Evolutionary conservation across 2,329 filamentous ascomycete genomes (phyloP), one percentile per base, ranked within the genome.

Genomic region (Rutstroemia sp.): DNA sequence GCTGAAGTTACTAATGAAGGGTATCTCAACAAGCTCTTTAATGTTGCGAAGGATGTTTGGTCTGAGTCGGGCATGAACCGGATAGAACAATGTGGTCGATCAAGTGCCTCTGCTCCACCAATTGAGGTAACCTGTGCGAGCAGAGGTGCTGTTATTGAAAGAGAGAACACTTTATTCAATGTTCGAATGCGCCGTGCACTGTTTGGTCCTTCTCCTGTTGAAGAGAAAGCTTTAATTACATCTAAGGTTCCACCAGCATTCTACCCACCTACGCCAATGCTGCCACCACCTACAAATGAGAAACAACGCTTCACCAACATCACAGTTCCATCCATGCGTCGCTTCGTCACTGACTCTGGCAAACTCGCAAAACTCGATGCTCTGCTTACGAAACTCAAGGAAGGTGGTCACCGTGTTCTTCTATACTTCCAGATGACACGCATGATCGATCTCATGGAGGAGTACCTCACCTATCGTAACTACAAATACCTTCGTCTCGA

Each of bases 401-500:
- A 90, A 60, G 89, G 88, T 61, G 88, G 88, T 38, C 94, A 99
- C 66, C 91, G 94, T 68, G 94, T 99, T 21, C 78, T 99, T 54
- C 78, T 99, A 19, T 99, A 99, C 79, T 99, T 99, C 88, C 94
- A 99, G 78, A 99, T 99, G 94, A 99, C 94, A 4, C 88, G 89
- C 69, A 99, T 99, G 94, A 97, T 99, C 69, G 92, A 99, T 71
- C 78, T 99, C 59, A 97, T 97, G 89, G 94, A 99, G 72, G 94
- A 99, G 73, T 99, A 97, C 66, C 78, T 99, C 58, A 97, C 94
- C 0, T 97, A 97, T 75, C 89, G 94, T 70, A 96, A 97, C 75
- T 97, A 96, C 84, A 96, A 95, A 73, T 99, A 96, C 75, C 95
- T 92, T 67, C 89, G 94, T 58, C 80, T 99, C 46, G 94, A 99